phyloP scores from a whole-genome alignment of 2,329 filamentous ascomycete species.

The Apiospora kogelbergensis region DNA sequence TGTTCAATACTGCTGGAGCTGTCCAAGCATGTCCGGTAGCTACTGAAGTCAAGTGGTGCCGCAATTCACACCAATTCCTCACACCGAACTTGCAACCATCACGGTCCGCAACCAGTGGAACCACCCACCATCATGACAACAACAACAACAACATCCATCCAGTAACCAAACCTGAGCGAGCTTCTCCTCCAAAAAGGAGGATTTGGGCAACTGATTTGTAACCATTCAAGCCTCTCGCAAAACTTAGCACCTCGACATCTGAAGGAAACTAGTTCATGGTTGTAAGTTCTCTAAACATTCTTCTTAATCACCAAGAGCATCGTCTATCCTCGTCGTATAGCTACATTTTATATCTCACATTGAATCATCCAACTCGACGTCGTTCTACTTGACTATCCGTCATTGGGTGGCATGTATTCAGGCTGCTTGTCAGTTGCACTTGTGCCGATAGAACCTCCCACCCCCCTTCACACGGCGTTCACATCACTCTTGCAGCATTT shows the following conservation, averaged over 20 bases:
- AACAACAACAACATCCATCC: background rate
- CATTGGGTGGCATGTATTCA: no score
- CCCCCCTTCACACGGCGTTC: background rate
- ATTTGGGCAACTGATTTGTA: no score
- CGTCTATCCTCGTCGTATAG: background rate
- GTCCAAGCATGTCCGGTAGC: background rate
- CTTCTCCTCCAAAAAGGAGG: background rate
- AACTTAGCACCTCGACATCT: background rate
- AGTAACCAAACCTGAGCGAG: no score
- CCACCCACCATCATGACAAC: no score
- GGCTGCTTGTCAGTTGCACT: no score
- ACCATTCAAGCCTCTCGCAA: background rate
- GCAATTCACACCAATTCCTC: background rate
- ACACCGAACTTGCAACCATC: background rate
- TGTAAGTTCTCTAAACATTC: background rate
- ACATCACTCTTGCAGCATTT: background rate
- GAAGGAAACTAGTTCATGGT: background rate
- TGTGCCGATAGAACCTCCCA: no score
- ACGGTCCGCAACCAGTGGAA: background rate
- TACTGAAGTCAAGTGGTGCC: background rate
- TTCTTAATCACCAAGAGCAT: background rate
- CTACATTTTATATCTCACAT: background rate
- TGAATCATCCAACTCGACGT: no score
- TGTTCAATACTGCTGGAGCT: background rate
- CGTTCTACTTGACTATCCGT: no score